A percentile compares a stretch with the other conserved stretches of the same genome.
These are phyloP conservation scores for Immersiella caudata DNA, from an alignment of 495 filamentous ascomycete genomes.

Conservation along the genomic window DNA sequence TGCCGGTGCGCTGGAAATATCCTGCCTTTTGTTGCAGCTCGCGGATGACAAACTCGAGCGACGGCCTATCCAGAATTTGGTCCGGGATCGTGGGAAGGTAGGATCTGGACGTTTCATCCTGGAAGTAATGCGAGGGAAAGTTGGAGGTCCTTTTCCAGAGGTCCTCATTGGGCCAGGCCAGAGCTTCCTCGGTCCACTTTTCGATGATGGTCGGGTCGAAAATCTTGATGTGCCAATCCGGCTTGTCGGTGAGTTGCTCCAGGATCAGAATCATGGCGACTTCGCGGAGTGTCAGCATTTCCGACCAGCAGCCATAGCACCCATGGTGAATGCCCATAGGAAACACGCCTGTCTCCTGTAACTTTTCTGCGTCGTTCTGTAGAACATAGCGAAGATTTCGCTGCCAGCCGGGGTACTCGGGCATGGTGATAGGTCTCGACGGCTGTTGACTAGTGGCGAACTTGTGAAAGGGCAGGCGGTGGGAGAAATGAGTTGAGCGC, in stretches of 20 bases:
- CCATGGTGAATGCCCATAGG: slow-evolving; percentile 22
- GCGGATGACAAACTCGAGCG: slow-evolving; percentile 54
- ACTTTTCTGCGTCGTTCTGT: too few species aligned
- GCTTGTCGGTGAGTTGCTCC: slow-evolving; percentile 46
- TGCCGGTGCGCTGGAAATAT: slow-evolving; percentile 37
- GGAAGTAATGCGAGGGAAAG: neutral
- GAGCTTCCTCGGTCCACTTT: slow-evolving; percentile 44
- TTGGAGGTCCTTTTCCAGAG: slow-evolving; percentile 34
- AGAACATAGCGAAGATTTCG: too few species aligned
- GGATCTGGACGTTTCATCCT: slow-evolving; percentile 13
- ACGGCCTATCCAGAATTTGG: slow-evolving; percentile 34
- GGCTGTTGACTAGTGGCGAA: too few species aligned
- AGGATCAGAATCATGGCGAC: slow-evolving; percentile 45
- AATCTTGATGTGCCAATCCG: slow-evolving; percentile 59
- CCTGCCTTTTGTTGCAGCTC: slow-evolving; percentile 55
- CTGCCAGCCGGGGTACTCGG: too few species aligned
- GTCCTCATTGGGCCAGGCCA: slow-evolving; percentile 30
- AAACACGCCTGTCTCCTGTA: slow-evolving; percentile 1
- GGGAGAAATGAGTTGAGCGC: too few species aligned
- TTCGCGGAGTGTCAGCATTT: slow-evolving; percentile 37
- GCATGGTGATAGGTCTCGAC: too few species aligned
- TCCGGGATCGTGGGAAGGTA: slow-evolving; percentile 1
- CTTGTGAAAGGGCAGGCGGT: too few species aligned
- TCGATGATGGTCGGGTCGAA: slow-evolving; percentile 50
- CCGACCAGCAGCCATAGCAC: slow-evolving; percentile 4